Evolutionary conservation across 345 rosid genomes (phyloP), one percentile per base, ranked within the genome.

Genomic region (Anacardium occidentale): DNA sequence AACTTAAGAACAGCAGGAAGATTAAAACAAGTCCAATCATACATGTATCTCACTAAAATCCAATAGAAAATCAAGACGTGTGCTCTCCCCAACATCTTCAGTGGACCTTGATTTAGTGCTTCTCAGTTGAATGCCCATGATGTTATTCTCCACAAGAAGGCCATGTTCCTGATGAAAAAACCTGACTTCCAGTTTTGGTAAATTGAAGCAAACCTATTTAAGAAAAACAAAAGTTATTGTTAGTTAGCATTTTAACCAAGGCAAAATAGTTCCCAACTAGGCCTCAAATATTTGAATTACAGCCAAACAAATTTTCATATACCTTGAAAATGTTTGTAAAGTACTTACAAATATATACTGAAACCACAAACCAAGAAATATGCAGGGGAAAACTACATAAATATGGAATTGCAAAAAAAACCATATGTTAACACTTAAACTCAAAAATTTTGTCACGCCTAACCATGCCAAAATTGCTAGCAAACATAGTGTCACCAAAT

Each of bases 1-100:
- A 74, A 61, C 63, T 74, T 59, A 62, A 62, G 77, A 72, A 44
- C 72, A 40, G 40, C 51, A 68, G 74, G 72, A 53, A 76, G 64
- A 78, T 78, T 74, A 60, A 56, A 79, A 15, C n/a, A 45, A 37
- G 47, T 68, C 56, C 48, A 47, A 52, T 50, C 77, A 71, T 95
- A 95, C 99, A 88, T 95, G 94, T 82, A 95, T 91, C 87, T 92
- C 99, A 80, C 93, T 88, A 71, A 91, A 84, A 78, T 95, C 99
- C 85, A 92, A 60, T 76, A 89, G 96, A 80, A 92, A 73, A 75
- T 95, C 99, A 75, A 95, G 87, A 66, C 98, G 96, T 64, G 93
- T 87, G 73, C 91, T 87, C 83, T 92, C 98, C 75, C 97, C 98
- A 57, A 84, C 82, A 84, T 95, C 99, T 87, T 95, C 99, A 66